phyloP scores from a whole-genome alignment of 2,329 filamentous ascomycete genomes.

The Colletotrichum sp. region DNA sequence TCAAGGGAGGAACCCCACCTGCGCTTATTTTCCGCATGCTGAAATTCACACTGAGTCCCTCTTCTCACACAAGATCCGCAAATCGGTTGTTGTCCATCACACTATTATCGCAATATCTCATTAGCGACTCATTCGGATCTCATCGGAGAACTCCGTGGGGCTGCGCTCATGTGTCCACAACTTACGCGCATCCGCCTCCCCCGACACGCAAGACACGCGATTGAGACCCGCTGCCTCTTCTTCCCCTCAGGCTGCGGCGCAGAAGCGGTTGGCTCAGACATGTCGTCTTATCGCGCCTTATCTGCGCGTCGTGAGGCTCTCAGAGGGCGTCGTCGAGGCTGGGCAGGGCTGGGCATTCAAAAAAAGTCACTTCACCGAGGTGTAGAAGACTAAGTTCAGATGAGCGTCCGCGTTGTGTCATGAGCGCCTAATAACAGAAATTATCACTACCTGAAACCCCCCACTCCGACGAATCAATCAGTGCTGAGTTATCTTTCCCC shows the following conservation, averaged over 20 bases:
- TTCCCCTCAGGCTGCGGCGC: neutral
- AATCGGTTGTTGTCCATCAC: conserved; percentile 16
- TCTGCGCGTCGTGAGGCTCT: neutral
- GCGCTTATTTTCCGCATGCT: conserved; percentile 18
- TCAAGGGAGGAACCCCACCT: neutral
- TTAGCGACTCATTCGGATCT: neutral
- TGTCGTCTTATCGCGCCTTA: neutral
- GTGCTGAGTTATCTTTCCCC: neutral
- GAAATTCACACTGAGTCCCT: conserved; percentile 10
- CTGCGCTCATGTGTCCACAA: neutral
- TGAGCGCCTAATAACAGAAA: neutral
- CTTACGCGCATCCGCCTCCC: conserved; percentile 19
- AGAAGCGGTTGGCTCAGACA: neutral
- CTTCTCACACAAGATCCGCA: conserved; percentile 15
- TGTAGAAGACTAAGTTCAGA: neutral
- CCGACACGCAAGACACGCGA: conserved; percentile 22
- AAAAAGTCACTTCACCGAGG: neutral
- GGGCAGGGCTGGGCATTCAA: neutral
- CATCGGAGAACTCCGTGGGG: neutral
- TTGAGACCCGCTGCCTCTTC: conserved; percentile 20
- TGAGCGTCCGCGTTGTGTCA: neutral
- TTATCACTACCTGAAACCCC: neutral
- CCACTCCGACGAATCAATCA: neutral
- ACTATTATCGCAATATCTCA: neutral
- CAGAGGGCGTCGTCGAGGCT: neutral